phyloP scores from a whole-genome alignment of 2,329 filamentous ascomycete genomes.

The Metarhizium sp. region DNA sequence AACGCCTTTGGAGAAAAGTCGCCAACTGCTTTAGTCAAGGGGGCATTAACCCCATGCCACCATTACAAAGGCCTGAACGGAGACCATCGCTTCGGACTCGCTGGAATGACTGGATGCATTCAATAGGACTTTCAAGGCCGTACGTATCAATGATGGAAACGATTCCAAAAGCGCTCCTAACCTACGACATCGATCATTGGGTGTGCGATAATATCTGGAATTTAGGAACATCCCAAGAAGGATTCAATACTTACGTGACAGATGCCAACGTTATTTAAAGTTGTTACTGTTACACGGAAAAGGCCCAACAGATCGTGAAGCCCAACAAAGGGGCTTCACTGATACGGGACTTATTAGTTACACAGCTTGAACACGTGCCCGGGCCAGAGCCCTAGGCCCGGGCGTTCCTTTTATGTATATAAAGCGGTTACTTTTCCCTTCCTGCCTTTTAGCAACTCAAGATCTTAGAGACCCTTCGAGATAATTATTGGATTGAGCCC shows the following conservation, averaged over 20 bases:
- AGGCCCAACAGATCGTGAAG: too few species aligned
- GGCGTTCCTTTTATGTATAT: too few species aligned
- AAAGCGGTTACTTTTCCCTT: too few species aligned
- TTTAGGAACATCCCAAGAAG: conserved; percentile 9
- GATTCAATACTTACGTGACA: background rate
- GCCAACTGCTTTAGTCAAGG: conserved; percentile 18
- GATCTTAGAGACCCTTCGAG: too few species aligned
- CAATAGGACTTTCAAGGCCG: conserved; percentile 9
- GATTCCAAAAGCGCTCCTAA: conserved; percentile 15
- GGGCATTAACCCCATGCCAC: conserved; percentile 14
- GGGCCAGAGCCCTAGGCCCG: too few species aligned
- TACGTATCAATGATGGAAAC: conserved; percentile 13
- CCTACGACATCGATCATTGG: conserved; percentile 11
- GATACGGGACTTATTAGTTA: too few species aligned
- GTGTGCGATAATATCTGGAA: conserved; percentile 18
- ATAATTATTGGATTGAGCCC: too few species aligned
- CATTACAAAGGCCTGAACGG: conserved; percentile 1
- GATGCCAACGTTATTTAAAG: background rate
- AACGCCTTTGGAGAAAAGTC: conserved; percentile 16
- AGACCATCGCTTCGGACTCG: conserved; percentile 8
- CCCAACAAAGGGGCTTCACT: too few species aligned
- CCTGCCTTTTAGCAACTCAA: too few species aligned
- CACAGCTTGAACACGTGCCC: too few species aligned
- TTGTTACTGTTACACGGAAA: too few species aligned
- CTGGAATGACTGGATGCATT: conserved; percentile 16